A percentile compares a stretch with the other conserved stretches of the same genome.
These are phyloP conservation scores for Puccinia novopanici DNA, from an alignment of 1,284 basidiomycete species.

Conservation along the genomic window DNA sequence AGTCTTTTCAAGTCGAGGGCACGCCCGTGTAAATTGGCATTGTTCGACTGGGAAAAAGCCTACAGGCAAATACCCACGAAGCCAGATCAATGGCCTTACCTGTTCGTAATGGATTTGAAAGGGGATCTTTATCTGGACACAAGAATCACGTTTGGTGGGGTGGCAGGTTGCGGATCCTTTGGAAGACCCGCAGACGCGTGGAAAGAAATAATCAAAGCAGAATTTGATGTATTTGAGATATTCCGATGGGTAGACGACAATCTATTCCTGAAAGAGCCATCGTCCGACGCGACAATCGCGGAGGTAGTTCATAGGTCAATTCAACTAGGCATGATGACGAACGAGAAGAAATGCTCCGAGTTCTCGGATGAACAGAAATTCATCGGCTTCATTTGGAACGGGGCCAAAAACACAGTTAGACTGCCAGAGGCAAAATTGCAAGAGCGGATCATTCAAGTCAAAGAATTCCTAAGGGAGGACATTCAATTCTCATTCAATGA, in stretches of 20 bases:
- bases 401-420: not conserved
- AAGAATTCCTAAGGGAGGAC: not conserved
- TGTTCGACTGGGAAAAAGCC: too few relatives aligned
- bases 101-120: not conserved
- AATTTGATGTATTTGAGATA: not conserved
- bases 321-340: not conserved
- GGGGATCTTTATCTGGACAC: not conserved
- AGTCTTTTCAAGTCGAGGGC: too few relatives aligned
- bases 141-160: not conserved
- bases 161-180: constrained; percentile 25
- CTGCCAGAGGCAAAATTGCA: not conserved
- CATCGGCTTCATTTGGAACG: constrained; percentile 11
- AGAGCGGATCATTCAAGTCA: not conserved
- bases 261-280: not conserved
- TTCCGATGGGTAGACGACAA: constrained; percentile 31
- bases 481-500: not conserved
- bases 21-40: not conserved
- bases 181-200: constrained; percentile 2
- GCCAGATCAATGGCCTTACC: too few relatives aligned
- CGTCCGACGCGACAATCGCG: not conserved
- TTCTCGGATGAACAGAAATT: constrained; percentile 31
- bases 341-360: not conserved
- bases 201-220: not conserved
- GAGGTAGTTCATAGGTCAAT: not conserved
- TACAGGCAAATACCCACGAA: too few relatives aligned